Conservation (phyloP, 495 filamentous ascomycete species). For the Penicillium nucicola region DNA sequence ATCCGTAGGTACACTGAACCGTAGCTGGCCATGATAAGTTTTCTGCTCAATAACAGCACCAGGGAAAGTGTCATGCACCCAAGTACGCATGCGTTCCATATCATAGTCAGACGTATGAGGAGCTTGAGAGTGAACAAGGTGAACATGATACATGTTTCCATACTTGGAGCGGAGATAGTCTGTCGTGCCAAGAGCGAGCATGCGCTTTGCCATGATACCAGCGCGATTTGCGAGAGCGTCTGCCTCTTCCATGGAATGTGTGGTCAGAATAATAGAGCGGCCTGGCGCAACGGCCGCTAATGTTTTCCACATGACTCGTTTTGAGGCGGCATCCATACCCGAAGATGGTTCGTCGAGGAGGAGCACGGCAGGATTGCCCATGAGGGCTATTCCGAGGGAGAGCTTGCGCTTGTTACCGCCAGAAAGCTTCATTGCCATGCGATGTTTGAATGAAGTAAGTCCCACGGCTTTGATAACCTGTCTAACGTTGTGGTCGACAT, state of each 20-base stretch:
- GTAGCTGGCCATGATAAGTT: conserved; percentile 77
- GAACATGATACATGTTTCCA: conserved; percentile 40
- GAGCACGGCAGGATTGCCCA: conserved; percentile 48
- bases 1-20: conserved; percentile 64
- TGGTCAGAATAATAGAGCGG: conserved; percentile 41
- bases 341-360: conserved; percentile 49
- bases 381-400: conserved; percentile 45
- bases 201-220: conserved; percentile 41
- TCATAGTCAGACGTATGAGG: conserved; percentile 65
- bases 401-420: conserved; percentile 57
- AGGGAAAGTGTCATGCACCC: conserved; percentile 56
- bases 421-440: conserved; percentile 45
- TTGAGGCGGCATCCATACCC: conserved; percentile 50
- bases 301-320: conserved; percentile 48
- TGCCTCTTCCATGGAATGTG: conserved; percentile 47
- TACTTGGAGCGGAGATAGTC: conserved; percentile 35
- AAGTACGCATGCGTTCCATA: conserved; percentile 58
- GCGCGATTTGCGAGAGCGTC: conserved; percentile 41
- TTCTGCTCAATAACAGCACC: conserved; percentile 64
- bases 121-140: conserved; percentile 67
- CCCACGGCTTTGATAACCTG: conserved; percentile 45
- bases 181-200: conserved; percentile 41
- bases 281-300: conserved; percentile 34
- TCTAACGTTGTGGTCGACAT: conserved; percentile 48
- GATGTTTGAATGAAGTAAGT: conserved; percentile 31